Percentiles rank a stretch among this genome's conserved stretches.
Conservation (phyloP, 768 basidiomycete genomes). For the Mycena sanguinolenta region DNA sequence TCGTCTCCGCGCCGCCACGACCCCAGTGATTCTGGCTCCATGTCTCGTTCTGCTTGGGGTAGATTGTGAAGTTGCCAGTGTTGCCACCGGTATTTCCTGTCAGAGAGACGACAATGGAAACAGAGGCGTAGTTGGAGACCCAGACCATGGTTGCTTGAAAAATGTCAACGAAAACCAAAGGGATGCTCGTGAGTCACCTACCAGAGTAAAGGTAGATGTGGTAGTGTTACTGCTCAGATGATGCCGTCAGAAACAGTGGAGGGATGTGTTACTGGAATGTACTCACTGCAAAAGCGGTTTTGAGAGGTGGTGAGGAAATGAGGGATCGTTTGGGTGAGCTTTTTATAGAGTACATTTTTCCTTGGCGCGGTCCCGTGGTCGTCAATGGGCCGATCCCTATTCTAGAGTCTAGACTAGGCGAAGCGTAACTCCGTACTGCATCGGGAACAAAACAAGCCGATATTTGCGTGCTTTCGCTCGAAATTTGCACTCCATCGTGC, state of each 20-base stretch:
- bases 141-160: constrained; percentile 22
- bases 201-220: constrained; percentile 8
- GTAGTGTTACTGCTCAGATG: constrained; percentile 13
- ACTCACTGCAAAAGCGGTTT: constrained; percentile 8
- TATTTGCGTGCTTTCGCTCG: no score
- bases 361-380: no score
- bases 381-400: no score
- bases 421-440: no score
- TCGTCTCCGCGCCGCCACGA: constrained; percentile 8
- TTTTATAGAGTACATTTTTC: no score
- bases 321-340: constrained; percentile 11
- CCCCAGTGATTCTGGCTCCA: background rate
- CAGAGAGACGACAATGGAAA: constrained; percentile 18
- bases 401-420: no score
- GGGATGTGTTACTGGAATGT: constrained; percentile 3
- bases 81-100: background rate
- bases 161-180: constrained; percentile 12
- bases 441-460: no score
- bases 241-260: constrained; percentile 12
- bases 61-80: constrained; percentile 7
- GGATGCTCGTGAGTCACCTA: background rate
- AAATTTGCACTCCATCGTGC: no score
- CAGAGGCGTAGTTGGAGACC: constrained; percentile 21
- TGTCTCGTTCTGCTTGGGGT: constrained; percentile 21
- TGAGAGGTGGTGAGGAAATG: constrained; percentile 8